Conservation (phyloP, 169 alveolate genomes). For the Toxoplasma gondii region DNA sequence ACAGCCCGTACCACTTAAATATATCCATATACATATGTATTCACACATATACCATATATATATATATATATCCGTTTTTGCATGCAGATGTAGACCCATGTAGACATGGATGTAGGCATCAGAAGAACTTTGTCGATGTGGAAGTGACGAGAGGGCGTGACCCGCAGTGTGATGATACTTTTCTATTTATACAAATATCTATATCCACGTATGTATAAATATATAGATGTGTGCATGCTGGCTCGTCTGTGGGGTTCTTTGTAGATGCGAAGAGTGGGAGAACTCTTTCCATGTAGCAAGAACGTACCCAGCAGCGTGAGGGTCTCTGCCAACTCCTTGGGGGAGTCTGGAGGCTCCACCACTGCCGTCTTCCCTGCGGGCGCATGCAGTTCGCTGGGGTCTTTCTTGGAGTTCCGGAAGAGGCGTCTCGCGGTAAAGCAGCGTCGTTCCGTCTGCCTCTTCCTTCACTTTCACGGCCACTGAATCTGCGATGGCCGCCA, state of each 20-base stretch:
- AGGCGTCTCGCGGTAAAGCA: background rate
- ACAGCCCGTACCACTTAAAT: too few relatives aligned
- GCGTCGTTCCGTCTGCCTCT: background rate
- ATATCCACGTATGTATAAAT: background rate
- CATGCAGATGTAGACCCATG: too few relatives aligned
- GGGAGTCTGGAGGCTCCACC: background rate
- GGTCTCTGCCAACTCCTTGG: constrained; percentile 24
- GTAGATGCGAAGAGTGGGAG: too few relatives aligned
- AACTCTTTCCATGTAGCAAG: background rate
- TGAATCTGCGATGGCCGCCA: constrained; percentile 35
- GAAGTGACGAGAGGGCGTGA: too few relatives aligned
- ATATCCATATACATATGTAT: too few relatives aligned
- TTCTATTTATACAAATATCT: background rate
- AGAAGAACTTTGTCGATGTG: too few relatives aligned
- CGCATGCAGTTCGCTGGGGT: background rate
- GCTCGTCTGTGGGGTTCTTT: too few relatives aligned
- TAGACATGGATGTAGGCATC: too few relatives aligned
- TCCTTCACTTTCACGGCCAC: background rate
- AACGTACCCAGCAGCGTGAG: constrained; percentile 52
- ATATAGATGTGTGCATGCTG: background rate
- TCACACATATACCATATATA: too few relatives aligned
- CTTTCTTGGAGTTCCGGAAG: constrained; percentile 18
- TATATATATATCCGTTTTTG: background rate
- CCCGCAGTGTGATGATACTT: too few relatives aligned
- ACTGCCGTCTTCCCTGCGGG: background rate